Evolutionary conservation across 257 asterid genomes (phyloP).

Genomic region (Haberlea rhodopensis): DNA sequence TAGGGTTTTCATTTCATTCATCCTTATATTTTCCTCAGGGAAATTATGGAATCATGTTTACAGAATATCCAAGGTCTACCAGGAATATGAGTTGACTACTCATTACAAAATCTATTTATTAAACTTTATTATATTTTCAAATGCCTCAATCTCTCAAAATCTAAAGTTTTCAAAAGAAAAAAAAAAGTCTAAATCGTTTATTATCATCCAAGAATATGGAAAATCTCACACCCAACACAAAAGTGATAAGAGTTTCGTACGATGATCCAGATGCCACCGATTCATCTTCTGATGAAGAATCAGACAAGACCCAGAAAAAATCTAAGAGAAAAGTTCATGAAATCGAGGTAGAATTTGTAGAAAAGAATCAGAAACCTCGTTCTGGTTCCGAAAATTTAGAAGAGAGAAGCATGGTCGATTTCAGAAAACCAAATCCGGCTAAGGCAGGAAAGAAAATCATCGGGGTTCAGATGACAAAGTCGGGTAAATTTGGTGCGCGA

Average conservation of each 20-base stretch:
- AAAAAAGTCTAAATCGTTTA: too few species aligned
- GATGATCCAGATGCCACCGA: slow-evolving; percentile 62
- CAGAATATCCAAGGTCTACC: too few species aligned
- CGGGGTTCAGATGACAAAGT: slow-evolving; percentile 10
- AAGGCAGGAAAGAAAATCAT: neutral
- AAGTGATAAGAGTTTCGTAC: slow-evolving; percentile 35
- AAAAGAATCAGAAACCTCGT: neutral
- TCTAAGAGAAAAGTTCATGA: slow-evolving; percentile 40
- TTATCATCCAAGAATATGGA: slow-evolving; percentile 1
- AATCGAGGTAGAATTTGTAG: slow-evolving; percentile 8
- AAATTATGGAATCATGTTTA: too few species aligned
- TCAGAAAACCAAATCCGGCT: neutral
- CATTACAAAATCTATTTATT: too few species aligned
- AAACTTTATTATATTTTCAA: too few species aligned
- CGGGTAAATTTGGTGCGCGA: slow-evolving; percentile 4
- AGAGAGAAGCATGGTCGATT: neutral
- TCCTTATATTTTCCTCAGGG: too few species aligned
- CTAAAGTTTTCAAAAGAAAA: too few species aligned
- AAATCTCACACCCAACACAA: neutral
- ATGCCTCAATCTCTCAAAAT: too few species aligned
- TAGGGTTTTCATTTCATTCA: too few species aligned
- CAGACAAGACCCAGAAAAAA: slow-evolving; percentile 9
- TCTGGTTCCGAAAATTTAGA: neutral
- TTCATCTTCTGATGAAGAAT: slow-evolving; percentile 48
- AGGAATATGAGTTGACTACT: too few species aligned